These are phyloP conservation scores for Populus trichocarpa DNA, from an alignment of 441 rosid species.

Conservation along the genomic window DNA sequence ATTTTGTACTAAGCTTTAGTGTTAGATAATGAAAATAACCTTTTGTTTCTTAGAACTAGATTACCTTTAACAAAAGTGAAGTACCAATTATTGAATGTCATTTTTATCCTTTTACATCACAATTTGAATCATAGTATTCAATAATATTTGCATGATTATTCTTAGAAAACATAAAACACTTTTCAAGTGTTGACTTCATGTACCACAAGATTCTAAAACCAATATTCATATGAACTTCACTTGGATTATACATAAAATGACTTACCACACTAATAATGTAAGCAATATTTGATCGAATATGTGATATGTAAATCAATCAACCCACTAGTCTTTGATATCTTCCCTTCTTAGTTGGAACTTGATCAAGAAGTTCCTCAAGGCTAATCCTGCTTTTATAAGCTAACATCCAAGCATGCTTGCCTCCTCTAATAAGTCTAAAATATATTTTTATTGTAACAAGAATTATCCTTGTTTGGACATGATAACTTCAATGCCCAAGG, in stretches of 20 bases:
- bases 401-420: not conserved
- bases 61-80: too few relatives aligned
- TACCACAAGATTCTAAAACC: not conserved
- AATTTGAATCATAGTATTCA: too few relatives aligned
- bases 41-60: not conserved
- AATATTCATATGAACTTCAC: not conserved
- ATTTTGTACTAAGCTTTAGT: too few relatives aligned
- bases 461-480: not conserved
- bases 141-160: too few relatives aligned
- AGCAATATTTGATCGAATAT: too few relatives aligned
- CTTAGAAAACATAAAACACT: not conserved
- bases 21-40: too few relatives aligned
- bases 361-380: not conserved
- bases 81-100: too few relatives aligned
- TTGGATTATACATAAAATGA: not conserved
- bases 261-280: too few relatives aligned
- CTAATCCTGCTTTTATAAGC: not conserved
- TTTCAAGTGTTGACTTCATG: rapidly evolving
- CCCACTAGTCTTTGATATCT: too few relatives aligned
- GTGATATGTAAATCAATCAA: too few relatives aligned
- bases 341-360: not conserved
- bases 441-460: too few relatives aligned
- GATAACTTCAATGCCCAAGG: not conserved
- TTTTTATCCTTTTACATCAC: not conserved
- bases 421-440: too few relatives aligned